These are phyloP conservation scores for Sabuloglossum arenarium DNA, from an alignment of 495 filamentous ascomycete genomes.

Conservation along the genomic window DNA sequence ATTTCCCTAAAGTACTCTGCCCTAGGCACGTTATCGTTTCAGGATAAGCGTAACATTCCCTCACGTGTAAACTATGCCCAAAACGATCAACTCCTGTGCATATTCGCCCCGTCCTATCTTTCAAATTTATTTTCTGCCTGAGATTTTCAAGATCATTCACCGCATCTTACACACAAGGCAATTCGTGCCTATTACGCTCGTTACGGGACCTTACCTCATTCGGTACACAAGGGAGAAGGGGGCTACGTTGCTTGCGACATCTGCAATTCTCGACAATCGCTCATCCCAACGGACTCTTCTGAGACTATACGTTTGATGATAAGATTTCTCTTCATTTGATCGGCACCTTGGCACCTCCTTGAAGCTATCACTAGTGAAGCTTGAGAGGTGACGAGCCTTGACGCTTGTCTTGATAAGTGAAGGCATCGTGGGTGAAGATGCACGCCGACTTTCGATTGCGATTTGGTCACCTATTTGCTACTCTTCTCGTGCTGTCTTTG, in stretches of 20 bases:
- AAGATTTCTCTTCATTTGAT: neutral
- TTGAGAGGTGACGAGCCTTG: neutral
- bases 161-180: neutral
- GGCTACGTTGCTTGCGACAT: neutral
- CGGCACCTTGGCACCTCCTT: neutral
- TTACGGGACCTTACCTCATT: neutral
- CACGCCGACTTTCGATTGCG: slow-evolving; percentile 16
- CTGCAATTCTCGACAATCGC: neutral
- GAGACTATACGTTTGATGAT: neutral
- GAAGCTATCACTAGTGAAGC: neutral
- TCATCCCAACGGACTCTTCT: neutral
- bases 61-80: neutral
- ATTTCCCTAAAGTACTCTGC: too few species aligned
- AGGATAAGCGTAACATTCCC: neutral
- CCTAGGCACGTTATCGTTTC: too few species aligned
- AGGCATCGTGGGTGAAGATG: slow-evolving; percentile 4
- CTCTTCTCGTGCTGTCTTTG: slow-evolving; percentile 22
- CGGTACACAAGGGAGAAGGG: neutral
- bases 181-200: slow-evolving; percentile 5
- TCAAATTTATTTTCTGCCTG: neutral
- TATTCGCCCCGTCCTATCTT: too few species aligned
- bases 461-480: slow-evolving; percentile 14
- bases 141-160: neutral
- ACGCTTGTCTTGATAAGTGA: neutral
- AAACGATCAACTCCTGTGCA: neutral